Base-by-base conservation (phyloP, 2,329 filamentous ascomycete genomes). In the Fusarium mexicanum region DNA sequence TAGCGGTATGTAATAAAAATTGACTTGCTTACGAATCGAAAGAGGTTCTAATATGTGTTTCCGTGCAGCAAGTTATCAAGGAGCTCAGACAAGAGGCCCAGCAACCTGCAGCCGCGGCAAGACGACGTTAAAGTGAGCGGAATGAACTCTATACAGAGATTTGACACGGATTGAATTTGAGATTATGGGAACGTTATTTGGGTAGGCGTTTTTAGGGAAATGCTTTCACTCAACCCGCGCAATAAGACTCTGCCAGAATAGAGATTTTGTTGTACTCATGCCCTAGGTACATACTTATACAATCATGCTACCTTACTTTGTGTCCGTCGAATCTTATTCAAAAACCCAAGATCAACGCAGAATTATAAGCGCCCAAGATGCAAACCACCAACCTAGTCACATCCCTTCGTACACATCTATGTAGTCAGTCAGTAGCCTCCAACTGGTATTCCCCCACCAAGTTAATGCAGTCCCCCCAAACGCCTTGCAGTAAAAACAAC, bases 1-100 rank as follows among this genome's bases (percentile, higher is more conserved):
- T 99, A 38, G 95, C 96, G 31, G 96, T 98, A 88, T 80, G 94
- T 75, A 18, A 12, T 38, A 4, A 6, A 20, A 6, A 5, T 9
- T 22, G 6, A 6, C 5, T 3, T 26, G 2, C 13, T 22, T 12
- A 8, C 12, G 4, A 38, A 5, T 13, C 4, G 16, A 38, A 29
- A 9, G 20, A 4, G 22, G 22, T 43, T 35, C 59, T 62, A 16
- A 71, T 26, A 7, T 24, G 8, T 26, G 26, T 26, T n/a, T 20
- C 4, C 9, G 11, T 44, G 44, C 48, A 91, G 90, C 86, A 86
- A 78, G 88, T 91, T 44, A 86, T 91, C 64, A 89, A 90, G 78
- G 89, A 90, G 76, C 82, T 91, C 61, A 85, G 89, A 37, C 87
- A 87, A 71, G 88, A 91, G 69, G 87, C 86, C 17, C 87, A 89